These are phyloP conservation scores for Spiraea crenata DNA, from an alignment of 331 rosid species.

Conservation along the genomic window DNA sequence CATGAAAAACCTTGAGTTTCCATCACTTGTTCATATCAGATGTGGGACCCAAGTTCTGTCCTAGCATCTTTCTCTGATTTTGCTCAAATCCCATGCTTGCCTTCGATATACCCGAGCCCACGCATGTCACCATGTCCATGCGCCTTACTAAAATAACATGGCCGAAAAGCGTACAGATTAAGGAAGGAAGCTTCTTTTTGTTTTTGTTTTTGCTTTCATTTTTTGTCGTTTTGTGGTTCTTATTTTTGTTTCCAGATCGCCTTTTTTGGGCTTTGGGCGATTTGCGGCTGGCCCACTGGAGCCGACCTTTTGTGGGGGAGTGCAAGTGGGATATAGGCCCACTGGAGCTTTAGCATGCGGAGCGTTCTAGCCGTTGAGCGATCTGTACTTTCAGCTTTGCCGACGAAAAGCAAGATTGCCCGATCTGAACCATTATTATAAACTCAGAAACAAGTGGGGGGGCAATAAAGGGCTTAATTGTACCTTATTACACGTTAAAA, in stretches of 20 bases:
- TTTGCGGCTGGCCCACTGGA: constrained; percentile 23
- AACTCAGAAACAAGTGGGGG: background rate
- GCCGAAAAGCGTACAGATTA: background rate
- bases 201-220: background rate
- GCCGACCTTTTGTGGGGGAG: constrained; percentile 2
- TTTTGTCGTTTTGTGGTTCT: constrained; percentile 22
- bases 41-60: background rate
- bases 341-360: constrained; percentile 33
- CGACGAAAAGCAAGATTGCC: background rate
- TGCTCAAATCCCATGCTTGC: constrained; percentile 9
- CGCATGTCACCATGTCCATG: constrained; percentile 13
- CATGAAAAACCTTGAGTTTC: background rate
- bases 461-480: background rate
- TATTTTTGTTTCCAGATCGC: background rate
- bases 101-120: constrained; percentile 4
- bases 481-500: background rate
- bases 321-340: constrained; percentile 31
- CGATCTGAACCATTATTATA: background rate
- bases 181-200: constrained; percentile 1
- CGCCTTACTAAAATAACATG: background rate
- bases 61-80: background rate
- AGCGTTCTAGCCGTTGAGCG: background rate
- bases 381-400: background rate
- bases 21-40: background rate
- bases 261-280: constrained; percentile 17